These are phyloP conservation scores for Phyllosticta paracitricarpa DNA, from an alignment of 2,329 filamentous ascomycete species.

Conservation along the genomic window DNA sequence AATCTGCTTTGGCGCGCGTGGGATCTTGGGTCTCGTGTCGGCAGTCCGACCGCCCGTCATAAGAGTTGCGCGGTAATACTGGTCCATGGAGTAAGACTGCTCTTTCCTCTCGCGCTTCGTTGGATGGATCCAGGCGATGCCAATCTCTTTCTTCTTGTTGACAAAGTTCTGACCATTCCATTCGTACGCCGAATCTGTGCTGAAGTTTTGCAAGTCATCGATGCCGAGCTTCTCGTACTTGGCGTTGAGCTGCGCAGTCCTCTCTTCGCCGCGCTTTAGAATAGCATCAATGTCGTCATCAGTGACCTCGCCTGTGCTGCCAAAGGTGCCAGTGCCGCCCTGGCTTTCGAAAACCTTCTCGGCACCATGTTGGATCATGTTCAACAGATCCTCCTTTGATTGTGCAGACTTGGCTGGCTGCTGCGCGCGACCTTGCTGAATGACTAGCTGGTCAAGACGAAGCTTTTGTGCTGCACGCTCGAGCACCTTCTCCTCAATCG, in stretches of 20 bases:
- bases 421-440: slow-evolving; percentile 92
- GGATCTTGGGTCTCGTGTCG: slow-evolving; percentile 87
- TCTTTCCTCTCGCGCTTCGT: slow-evolving; percentile 97
- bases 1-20: slow-evolving; percentile 89
- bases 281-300: slow-evolving; percentile 90
- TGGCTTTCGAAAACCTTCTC: slow-evolving; percentile 80
- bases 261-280: slow-evolving; percentile 72
- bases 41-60: slow-evolving; percentile 68
- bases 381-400: slow-evolving; percentile 90
- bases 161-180: slow-evolving; percentile 98
- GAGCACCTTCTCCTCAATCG: slow-evolving; percentile 95
- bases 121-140: slow-evolving; percentile 94
- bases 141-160: slow-evolving; percentile 76
- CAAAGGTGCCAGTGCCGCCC: slow-evolving; percentile 51
- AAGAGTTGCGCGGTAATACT: slow-evolving; percentile 90
- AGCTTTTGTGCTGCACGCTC: slow-evolving; percentile 95
- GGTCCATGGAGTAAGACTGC: slow-evolving; percentile 96
- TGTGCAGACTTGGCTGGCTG: slow-evolving; percentile 82
- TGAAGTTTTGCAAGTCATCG: slow-evolving; percentile 95
- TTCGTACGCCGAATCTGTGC: slow-evolving; percentile 92
- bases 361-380: slow-evolving; percentile 98
- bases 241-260: slow-evolving; percentile 81
- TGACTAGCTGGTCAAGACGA: slow-evolving; percentile 91
- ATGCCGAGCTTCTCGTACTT: slow-evolving; percentile 96
- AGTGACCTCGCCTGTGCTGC: slow-evolving; percentile 52